phyloP scores from a whole-genome alignment of 1,139 yeast genomes.

The Yamadazyma triangularis region DNA sequence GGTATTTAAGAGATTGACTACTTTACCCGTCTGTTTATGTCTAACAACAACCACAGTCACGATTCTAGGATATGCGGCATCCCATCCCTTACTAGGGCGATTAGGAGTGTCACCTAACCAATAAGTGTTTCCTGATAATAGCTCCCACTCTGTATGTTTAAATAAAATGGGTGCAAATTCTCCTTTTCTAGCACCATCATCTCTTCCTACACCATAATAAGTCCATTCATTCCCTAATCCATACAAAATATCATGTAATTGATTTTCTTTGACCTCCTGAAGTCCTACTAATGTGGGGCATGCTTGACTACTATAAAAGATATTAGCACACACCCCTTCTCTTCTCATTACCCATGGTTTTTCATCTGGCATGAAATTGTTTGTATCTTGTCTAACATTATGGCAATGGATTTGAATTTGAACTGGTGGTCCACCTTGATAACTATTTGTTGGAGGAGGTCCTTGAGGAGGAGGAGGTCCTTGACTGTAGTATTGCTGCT shows the following conservation, averaged over 20 bases:
- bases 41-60: conserved; percentile 34
- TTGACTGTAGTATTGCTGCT: no score
- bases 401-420: conserved; percentile 28
- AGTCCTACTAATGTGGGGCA: conserved; percentile 26
- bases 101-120: conserved; percentile 43
- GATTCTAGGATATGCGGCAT: conserved; percentile 40
- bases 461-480: neutral
- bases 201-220: conserved; percentile 47
- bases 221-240: conserved; percentile 27
- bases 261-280: conserved; percentile 28
- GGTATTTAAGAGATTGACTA: conserved; percentile 35
- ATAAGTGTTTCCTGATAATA: conserved; percentile 31
- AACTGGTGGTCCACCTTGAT: conserved; percentile 9
- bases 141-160: conserved; percentile 23
- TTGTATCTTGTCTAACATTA: conserved; percentile 23
- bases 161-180: conserved; percentile 45
- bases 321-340: conserved; percentile 19
- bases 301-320: conserved; percentile 10
- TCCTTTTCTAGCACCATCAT: conserved; percentile 40
- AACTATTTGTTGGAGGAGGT: neutral
- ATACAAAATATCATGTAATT: conserved; percentile 22
- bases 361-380: conserved; percentile 19
- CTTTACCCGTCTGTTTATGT: conserved; percentile 17
- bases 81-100: conserved; percentile 38
- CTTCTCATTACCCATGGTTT: conserved; percentile 22